A percentile compares a stretch with the other conserved stretches of the same genome.
Evolutionary conservation across 2,329 filamentous ascomycete genomes (phyloP).

Genomic region (Myrmaecium sp.): DNA sequence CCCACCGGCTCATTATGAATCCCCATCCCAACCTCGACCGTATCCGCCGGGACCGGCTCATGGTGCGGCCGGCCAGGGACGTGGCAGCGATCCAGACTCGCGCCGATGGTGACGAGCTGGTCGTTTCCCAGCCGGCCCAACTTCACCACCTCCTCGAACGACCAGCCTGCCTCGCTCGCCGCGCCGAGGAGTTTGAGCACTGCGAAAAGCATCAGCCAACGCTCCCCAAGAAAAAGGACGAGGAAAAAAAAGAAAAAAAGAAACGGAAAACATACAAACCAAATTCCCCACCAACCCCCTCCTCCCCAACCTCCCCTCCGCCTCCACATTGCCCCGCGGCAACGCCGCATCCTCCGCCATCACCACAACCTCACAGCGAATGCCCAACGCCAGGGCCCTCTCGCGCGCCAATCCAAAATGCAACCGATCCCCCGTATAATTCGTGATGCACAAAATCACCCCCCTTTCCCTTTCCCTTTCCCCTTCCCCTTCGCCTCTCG

Average conservation of each 20-base stretch:
- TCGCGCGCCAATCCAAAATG: constrained; percentile 33
- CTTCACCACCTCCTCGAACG: constrained; percentile 27
- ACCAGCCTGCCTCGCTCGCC: constrained; percentile 26
- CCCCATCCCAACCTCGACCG: constrained; percentile 28
- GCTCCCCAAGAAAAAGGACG: background rate
- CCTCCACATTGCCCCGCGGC: no score
- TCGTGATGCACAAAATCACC: constrained; percentile 31
- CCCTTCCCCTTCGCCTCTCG: no score
- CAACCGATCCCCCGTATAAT: constrained; percentile 33
- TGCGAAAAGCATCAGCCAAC: constrained; percentile 11
- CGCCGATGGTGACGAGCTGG: constrained; percentile 33
- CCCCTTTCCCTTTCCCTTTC: no score
- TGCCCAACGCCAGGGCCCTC: constrained; percentile 27
- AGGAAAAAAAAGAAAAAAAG: background rate
- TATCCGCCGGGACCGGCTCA: constrained; percentile 25
- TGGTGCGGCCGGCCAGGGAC: constrained; percentile 35
- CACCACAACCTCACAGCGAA: constrained; percentile 29
- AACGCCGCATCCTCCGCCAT: constrained; percentile 33
- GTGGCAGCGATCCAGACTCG: constrained; percentile 35
- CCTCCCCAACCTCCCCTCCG: constrained; percentile 29
- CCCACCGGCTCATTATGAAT: constrained; percentile 35
- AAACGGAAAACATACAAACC: constrained; percentile 15
- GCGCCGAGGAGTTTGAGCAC: constrained; percentile 31
- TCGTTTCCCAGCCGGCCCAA: constrained; percentile 27
- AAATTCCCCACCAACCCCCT: constrained; percentile 35